Base-by-base conservation (phyloP, 345 rosid genomes). In the Eucalyptus erythrocorys region DNA sequence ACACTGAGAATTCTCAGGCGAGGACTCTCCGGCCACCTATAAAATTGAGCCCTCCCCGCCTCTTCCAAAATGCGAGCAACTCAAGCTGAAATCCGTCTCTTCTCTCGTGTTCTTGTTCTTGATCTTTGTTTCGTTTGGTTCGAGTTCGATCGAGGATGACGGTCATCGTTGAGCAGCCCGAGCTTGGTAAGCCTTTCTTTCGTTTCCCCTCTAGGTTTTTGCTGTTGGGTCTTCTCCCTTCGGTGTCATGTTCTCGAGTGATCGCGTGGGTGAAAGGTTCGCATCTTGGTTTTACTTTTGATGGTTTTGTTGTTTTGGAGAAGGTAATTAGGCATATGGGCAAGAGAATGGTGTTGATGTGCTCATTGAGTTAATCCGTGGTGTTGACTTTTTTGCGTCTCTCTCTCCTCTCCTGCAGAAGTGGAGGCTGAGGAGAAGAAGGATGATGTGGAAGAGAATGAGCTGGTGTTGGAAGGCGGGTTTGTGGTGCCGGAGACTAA, bases 401-500 rank as follows among this genome's bases (percentile, higher is more conserved):
- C 27, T 49, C 21, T 9, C 50, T 45, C 34, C 34, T 10, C 48
- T 68, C 27, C 85, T 87, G 53, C 55, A 64, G 76, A 48, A 59
- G n/a, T 37, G 21, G 86, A 87, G 82, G 68, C 50, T 8, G 89
- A 48, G 49, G 89, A 87, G 49, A 50, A 37, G 48, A 76, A 51
- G 68, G 15, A 19, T 45, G 84, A 22, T 11, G 87, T 9, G 61
- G 48, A 51, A 45, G 91, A 94, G 89, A 93, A 92, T 86, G 94
- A 92, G 91, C 48, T 93, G 88, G 89, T 89, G 53, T 87, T 91
- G 88, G 94, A 94, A 81, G 92, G 92, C 85, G 95, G 95, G 86
- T 97, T 95, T 91, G 90, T 88, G 91, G 92, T 93, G 92, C 96
- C 96, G 45, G 86, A 92, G 2, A 91, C 94, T 81, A 97, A 97